Evolutionary conservation across 1,284 basidiomycete genomes (phyloP).

Genomic region (Cryptococcus sp.): DNA sequence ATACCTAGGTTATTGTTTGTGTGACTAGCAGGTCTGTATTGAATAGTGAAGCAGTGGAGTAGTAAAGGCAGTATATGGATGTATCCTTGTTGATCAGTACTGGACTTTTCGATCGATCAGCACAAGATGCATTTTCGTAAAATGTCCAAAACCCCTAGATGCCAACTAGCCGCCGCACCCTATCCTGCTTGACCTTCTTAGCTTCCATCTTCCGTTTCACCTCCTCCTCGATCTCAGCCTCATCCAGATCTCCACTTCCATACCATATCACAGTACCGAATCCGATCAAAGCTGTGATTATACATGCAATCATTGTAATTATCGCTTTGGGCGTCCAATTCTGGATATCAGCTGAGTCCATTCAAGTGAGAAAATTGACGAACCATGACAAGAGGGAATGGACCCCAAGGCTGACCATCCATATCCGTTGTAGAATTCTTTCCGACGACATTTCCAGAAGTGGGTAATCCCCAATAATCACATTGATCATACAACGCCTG

Average conservation of each 20-base stretch:
- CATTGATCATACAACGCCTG: conserved; percentile 62
- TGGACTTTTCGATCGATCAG: too few species aligned
- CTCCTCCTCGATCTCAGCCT: conserved; percentile 72
- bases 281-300: conserved; percentile 75
- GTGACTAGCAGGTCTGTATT: too few species aligned
- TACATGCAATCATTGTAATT: conserved; percentile 77
- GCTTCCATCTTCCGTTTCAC: conserved; percentile 50
- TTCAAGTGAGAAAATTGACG: conserved; percentile 12
- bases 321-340: conserved; percentile 81
- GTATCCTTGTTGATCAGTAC: too few species aligned
- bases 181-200: conserved; percentile 8
- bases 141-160: too few species aligned
- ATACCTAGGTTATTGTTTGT: not conserved
- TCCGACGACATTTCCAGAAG: conserved; percentile 62
- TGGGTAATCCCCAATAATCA: conserved; percentile 56
- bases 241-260: conserved; percentile 62
- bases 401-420: conserved; percentile 60
- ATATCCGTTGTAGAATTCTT: conserved; percentile 44
- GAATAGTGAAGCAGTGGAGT: too few species aligned
- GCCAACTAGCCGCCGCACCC: conserved; percentile 6
- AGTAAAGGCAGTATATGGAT: too few species aligned
- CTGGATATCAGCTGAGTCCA: conserved; percentile 5
- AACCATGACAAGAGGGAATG: conserved; percentile 55
- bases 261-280: conserved; percentile 81
- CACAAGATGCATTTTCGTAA: too few species aligned